A percentile compares a stretch with the other conserved stretches of the same genome.
Evolutionary conservation across 169 alveolate species (phyloP).

Genomic region (Plasmodium ovale): DNA sequence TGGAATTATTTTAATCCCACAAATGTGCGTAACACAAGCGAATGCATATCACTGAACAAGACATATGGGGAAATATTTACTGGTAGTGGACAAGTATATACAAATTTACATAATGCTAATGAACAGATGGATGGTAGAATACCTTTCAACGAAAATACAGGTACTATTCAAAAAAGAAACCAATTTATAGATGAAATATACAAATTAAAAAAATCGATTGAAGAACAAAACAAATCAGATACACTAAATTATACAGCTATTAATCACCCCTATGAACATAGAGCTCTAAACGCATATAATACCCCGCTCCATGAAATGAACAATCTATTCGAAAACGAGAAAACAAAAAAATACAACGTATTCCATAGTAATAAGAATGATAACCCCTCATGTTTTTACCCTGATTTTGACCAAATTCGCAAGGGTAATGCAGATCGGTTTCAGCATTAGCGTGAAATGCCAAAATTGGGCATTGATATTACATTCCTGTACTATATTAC

Average conservation of each 20-base stretch:
- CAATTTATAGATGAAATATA: slow-evolving; percentile 27
- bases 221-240: slow-evolving; percentile 16
- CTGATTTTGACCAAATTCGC: slow-evolving; percentile 8
- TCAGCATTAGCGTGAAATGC: too few species aligned
- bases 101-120: too few species aligned
- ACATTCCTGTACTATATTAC: too few species aligned
- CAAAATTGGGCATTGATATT: too few species aligned
- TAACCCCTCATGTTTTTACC: not conserved
- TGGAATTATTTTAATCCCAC: too few species aligned
- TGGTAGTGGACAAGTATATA: not conserved
- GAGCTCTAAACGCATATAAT: not conserved
- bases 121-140: not conserved
- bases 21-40: too few species aligned
- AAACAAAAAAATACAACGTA: not conserved
- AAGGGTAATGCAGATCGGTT: slow-evolving; percentile 5
- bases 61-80: not conserved
- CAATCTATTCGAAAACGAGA: not conserved
- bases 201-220: slow-evolving; percentile 27
- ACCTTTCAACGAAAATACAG: not conserved
- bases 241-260: not conserved
- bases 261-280: slow-evolving; percentile 2
- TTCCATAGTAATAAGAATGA: not conserved
- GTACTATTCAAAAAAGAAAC: slow-evolving; percentile 9
- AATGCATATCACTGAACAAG: not conserved
- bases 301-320: not conserved